Base-by-base conservation (phyloP, 768 basidiomycete genomes). In the Candolleomyces aberdarensis region DNA sequence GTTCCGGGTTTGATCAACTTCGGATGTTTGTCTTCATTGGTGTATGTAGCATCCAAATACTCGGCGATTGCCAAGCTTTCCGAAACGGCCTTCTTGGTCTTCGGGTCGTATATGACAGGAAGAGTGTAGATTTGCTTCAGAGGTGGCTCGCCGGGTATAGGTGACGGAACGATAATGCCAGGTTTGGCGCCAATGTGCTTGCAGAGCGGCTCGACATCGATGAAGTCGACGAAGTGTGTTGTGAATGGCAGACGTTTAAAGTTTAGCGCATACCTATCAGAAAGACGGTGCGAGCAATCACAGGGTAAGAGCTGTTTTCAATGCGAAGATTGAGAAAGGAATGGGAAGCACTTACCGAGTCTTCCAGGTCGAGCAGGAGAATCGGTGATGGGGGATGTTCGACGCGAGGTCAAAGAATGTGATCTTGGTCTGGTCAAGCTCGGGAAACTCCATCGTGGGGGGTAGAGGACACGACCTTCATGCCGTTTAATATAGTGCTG, bases 11-110 rank as follows among this genome's bases (percentile, higher is more conserved):
- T 40, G 22, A 56, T 20, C 15, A 56, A 20, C 5, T 8, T 14
- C 3, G 54, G 54, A 15, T 56, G 41, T 36, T 36, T 5, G 11
- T 36, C 36, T 36, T 6, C 40, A 10, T 39, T 8, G 54, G 79
- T 76, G 69, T 78, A 83, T 1, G 69, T 66, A 2, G 72, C 68
- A 51, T 82, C 81, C 52, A 82, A 70, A 66, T 83, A 81, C 13
- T 72, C 60, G 0, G 74, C 80, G 58, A 83, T 82, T 54, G 57
- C 63, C 31, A 70, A 59, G 0, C 80, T 79, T 15, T 83, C 78
- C 10, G 71, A 58, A 26, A 81, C 48, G 9, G 67, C 52, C 0
- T 62, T 61, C 7, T 68, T 66, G 22, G 79, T 78, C 50, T 65
- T 63, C 0, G 74, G 74, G 66, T 83, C 82, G 55, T 75, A 68